A percentile compares a stretch with the other conserved stretches of the same genome.
Evolutionary conservation across 208 protist species (phyloP).

Genomic region (Crithidia fasciculata): DNA sequence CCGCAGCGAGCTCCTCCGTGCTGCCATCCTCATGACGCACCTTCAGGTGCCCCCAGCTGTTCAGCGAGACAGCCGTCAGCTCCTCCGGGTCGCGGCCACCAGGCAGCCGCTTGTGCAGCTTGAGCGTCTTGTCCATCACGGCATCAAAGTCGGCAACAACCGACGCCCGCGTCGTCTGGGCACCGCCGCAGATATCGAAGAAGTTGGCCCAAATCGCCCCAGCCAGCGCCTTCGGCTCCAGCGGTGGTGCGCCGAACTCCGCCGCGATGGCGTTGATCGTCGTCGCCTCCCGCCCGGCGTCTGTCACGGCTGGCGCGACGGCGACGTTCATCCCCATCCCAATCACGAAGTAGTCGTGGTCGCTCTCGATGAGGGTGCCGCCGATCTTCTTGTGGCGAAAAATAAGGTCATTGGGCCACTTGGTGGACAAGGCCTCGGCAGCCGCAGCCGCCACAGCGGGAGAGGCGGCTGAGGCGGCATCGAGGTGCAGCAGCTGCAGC

Average conservation of each 20-base stretch:
- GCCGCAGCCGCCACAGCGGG: slow-evolving; percentile 5
- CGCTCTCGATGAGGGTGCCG: slow-evolving; percentile 62
- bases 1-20: slow-evolving; percentile 53
- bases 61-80: slow-evolving; percentile 52
- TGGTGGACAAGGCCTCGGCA: slow-evolving; percentile 35
- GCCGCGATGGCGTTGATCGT: slow-evolving; percentile 42
- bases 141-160: slow-evolving; percentile 56
- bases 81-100: slow-evolving; percentile 46
- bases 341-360: slow-evolving; percentile 42
- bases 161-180: slow-evolving; percentile 17
- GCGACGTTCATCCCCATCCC: slow-evolving; percentile 79
- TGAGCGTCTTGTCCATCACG: slow-evolving; percentile 50
- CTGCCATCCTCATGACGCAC: slow-evolving; percentile 46
- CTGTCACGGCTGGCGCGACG: slow-evolving; percentile 47
- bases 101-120: slow-evolving; percentile 46
- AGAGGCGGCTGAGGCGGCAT: slow-evolving; percentile 8
- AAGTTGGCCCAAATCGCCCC: slow-evolving; percentile 48
- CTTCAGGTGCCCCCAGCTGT: slow-evolving; percentile 65
- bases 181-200: slow-evolving; percentile 34
- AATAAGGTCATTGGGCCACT: slow-evolving; percentile 88
- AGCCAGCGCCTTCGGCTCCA: slow-evolving; percentile 35
- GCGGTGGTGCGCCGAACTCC: slow-evolving; percentile 17
- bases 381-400: slow-evolving; percentile 67
- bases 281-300: slow-evolving; percentile 49
- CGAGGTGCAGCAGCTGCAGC: slow-evolving; percentile 33